Evolutionary conservation across 2,329 filamentous ascomycete genomes (phyloP).

Genomic region (Juglanconis sp.): DNA sequence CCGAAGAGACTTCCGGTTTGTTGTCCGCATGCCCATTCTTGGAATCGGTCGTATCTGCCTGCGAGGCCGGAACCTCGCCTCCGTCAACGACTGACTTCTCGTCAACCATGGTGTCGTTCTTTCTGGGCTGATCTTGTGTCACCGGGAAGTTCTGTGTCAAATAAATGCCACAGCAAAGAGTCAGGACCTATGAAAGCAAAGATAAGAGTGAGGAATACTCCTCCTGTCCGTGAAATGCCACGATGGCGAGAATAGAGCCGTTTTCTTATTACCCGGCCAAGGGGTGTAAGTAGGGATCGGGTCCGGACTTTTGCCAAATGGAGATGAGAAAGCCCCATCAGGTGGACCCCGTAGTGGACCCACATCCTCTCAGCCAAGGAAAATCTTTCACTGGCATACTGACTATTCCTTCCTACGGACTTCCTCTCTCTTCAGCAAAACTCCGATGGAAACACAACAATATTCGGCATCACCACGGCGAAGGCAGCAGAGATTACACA

Average conservation of each 20-base stretch:
- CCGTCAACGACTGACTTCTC: not conserved
- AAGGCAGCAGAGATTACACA: slow-evolving; percentile 8
- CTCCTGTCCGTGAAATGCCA: too few relatives aligned
- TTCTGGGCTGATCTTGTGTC: not conserved
- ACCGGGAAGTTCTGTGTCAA: not conserved
- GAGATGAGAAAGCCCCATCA: not conserved
- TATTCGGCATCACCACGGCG: not conserved
- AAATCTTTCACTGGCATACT: not conserved
- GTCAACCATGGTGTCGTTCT: not conserved
- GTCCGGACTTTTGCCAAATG: not conserved
- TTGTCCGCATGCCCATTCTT: too few relatives aligned
- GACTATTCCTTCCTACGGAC: not conserved
- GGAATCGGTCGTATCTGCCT: not conserved
- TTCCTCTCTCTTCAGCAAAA: slow-evolving; percentile 4
- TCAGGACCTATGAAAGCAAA: too few relatives aligned
- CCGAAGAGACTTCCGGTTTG: not conserved
- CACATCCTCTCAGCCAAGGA: not conserved
- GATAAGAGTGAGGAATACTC: too few relatives aligned
- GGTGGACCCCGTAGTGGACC: not conserved
- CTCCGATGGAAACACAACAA: slow-evolving; percentile 14
- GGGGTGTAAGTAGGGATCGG: not conserved
- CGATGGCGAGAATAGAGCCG: too few relatives aligned
- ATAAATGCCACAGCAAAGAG: too few relatives aligned
- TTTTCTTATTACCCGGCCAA: not conserved
- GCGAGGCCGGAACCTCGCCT: not conserved